These are phyloP conservation scores for Diutina scorzettiae DNA, from an alignment of 1,139 yeast species.

Conservation along the genomic window DNA sequence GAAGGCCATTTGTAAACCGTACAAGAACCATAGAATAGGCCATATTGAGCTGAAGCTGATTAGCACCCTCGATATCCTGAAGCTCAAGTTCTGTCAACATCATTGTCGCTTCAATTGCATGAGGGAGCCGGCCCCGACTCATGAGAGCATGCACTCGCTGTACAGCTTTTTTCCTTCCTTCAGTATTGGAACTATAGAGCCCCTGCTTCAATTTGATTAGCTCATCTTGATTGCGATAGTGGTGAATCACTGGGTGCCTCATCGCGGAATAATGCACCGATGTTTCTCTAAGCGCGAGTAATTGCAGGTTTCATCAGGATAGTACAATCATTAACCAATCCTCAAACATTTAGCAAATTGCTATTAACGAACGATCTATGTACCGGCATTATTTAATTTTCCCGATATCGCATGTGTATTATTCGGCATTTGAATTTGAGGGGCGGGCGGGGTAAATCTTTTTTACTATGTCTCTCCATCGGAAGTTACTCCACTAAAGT, in stretches of 20 bases:
- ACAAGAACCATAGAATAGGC: constrained; percentile 70
- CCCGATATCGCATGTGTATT: too few species aligned
- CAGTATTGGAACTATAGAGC: constrained; percentile 35
- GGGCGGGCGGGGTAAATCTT: too few species aligned
- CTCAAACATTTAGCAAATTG: too few species aligned
- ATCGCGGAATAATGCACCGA: background rate
- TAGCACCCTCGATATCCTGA: constrained; percentile 25
- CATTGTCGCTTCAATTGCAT: constrained; percentile 45
- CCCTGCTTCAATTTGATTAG: constrained; percentile 41
- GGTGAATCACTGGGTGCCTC: background rate
- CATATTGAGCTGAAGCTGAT: constrained; percentile 24
- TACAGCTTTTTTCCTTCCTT: constrained; percentile 22
- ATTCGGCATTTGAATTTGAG: too few species aligned
- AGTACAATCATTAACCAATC: too few species aligned
- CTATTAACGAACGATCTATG: too few species aligned
- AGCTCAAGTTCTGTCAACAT: constrained; percentile 43
- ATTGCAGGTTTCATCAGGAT: too few species aligned
- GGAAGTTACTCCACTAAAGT: too few species aligned
- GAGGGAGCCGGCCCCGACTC: constrained; percentile 33
- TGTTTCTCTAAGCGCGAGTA: too few species aligned
- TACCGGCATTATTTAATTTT: too few species aligned
- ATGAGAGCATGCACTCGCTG: constrained; percentile 32
- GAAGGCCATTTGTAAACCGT: constrained; percentile 80
- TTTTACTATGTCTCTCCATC: too few species aligned
- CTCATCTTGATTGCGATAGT: constrained; percentile 40